Evolutionary conservation across 2,329 filamentous ascomycete species (phyloP).

Genomic region (Calonectria hongkongensis): DNA sequence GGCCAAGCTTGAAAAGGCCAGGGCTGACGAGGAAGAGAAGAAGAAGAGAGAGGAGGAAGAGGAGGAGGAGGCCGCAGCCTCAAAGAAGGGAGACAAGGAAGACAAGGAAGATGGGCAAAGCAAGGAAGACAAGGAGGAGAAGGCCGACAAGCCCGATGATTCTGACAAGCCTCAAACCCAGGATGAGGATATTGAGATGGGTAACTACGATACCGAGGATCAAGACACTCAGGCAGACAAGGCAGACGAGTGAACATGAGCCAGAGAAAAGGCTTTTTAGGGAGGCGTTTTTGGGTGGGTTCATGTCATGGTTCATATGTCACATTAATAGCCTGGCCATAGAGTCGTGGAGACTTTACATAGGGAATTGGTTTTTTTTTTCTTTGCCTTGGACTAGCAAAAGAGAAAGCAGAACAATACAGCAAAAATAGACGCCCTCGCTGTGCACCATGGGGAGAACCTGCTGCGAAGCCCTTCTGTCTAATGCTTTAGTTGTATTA

Average conservation of each 20-base stretch:
- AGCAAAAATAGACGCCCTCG: constrained; percentile 35
- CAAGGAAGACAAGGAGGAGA: constrained; percentile 43
- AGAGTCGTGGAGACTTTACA: constrained; percentile 42
- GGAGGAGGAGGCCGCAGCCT: constrained; percentile 45
- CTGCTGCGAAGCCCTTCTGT: constrained; percentile 52
- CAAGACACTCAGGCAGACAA: constrained; percentile 61
- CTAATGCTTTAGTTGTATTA: constrained; percentile 48
- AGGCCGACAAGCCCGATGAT: constrained; percentile 53
- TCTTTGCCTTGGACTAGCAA: constrained; percentile 28
- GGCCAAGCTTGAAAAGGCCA: constrained; percentile 55
- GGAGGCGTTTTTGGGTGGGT: constrained; percentile 53
- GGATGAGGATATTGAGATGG: constrained; percentile 71
- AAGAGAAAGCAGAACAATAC: constrained; percentile 39
- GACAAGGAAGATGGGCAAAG: constrained; percentile 58
- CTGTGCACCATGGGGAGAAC: constrained; percentile 36
- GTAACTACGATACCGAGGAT: constrained; percentile 66
- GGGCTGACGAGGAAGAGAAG: constrained; percentile 56
- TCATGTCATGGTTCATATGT: constrained; percentile 41
- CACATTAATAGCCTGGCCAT: constrained; percentile 39
- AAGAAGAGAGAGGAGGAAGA: constrained; percentile 53
- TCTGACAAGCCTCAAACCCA: constrained; percentile 59
- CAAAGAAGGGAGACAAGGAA: constrained; percentile 44
- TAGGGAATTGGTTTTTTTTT: constrained; percentile 36
- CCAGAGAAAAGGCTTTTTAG: constrained; percentile 32
- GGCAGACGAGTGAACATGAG: constrained; percentile 55